Percentiles rank a stretch among this genome's conserved stretches.
These are phyloP conservation scores for Clonostachys rosea DNA, from an alignment of 2,329 filamentous ascomycete species.

Conservation along the genomic window DNA sequence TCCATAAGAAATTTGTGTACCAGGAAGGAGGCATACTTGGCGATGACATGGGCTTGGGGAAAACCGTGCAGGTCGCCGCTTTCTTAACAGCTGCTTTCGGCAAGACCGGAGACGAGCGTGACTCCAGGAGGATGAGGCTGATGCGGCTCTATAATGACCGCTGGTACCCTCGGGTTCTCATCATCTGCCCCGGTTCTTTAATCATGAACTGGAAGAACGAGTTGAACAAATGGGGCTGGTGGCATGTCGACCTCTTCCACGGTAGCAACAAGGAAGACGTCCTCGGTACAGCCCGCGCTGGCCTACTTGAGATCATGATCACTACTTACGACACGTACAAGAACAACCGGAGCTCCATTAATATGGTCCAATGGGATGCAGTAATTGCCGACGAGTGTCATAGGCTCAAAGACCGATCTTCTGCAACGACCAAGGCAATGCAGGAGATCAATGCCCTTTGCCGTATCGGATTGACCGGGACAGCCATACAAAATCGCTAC, in stretches of 20 bases:
- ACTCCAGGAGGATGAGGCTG: constrained; percentile 83
- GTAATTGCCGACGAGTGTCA: constrained; percentile 95
- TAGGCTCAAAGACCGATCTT: constrained; percentile 72
- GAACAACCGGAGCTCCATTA: constrained; percentile 68
- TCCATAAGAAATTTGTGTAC: constrained; percentile 85
- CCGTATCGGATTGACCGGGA: constrained; percentile 88
- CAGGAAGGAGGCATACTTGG: constrained; percentile 88
- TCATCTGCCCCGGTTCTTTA: constrained; percentile 84
- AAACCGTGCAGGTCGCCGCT: constrained; percentile 92
- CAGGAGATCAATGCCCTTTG: constrained; percentile 87
- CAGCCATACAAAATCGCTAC: constrained; percentile 96
- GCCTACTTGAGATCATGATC: constrained; percentile 83
- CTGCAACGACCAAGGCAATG: constrained; percentile 81
- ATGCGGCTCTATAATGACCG: constrained; percentile 57
- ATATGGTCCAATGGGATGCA: constrained; percentile 87
- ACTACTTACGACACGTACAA: constrained; percentile 92
- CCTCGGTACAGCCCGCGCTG: constrained; percentile 67
- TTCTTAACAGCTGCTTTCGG: constrained; percentile 91
- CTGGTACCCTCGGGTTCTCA: constrained; percentile 76
- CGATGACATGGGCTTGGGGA: constrained; percentile 96
- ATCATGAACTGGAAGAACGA: constrained; percentile 92
- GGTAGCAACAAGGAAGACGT: constrained; percentile 64
- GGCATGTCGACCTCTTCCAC: constrained; percentile 82
- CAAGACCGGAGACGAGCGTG: constrained; percentile 85
- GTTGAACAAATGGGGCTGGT: constrained; percentile 89